A percentile compares a stretch with the other conserved stretches of the same genome.
Evolutionary conservation across 2,329 filamentous ascomycete genomes (phyloP).

Genomic region (Rhinocladiella similis): DNA sequence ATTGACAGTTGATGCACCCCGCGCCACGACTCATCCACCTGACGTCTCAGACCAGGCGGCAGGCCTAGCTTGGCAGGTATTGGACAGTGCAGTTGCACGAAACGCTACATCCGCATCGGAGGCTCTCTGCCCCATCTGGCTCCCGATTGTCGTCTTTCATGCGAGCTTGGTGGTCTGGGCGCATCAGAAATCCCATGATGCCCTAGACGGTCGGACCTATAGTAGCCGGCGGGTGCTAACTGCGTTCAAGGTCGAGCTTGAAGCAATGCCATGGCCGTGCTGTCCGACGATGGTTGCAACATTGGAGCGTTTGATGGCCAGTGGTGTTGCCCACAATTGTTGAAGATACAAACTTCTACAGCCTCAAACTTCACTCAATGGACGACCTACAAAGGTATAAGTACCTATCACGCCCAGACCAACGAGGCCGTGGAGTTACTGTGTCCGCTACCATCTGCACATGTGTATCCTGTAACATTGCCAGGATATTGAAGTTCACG

Average conservation of each 20-base stretch:
- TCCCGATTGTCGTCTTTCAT: conserved; percentile 2
- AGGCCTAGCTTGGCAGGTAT: conserved; percentile 9
- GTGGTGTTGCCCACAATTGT: no score
- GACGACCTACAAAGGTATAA: no score
- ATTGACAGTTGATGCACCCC: not conserved
- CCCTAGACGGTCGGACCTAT: conserved; percentile 1
- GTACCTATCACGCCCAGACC: no score
- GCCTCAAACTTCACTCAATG: no score
- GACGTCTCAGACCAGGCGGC: conserved; percentile 5
- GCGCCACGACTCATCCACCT: not conserved
- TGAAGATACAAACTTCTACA: no score
- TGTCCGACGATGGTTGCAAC: conserved; percentile 4
- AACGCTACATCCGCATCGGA: no score
- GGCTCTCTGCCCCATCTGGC: not conserved
- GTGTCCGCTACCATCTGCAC: no score
- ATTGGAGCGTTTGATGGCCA: conserved; percentile 12
- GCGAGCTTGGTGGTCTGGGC: conserved; percentile 9
- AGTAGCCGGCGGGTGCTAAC: conserved; percentile 5
- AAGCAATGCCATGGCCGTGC: conserved; percentile 10
- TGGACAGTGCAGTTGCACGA: conserved; percentile 2
- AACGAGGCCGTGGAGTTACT: no score
- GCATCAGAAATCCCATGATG: not conserved
- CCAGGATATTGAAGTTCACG: no score
- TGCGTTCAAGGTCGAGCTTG: conserved; percentile 11
- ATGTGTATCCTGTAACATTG: no score